A percentile compares a stretch with the other conserved stretches of the same genome.
Conservation (phyloP, 2,329 filamentous ascomycete species). For the Verticillium nonalfalfae region DNA sequence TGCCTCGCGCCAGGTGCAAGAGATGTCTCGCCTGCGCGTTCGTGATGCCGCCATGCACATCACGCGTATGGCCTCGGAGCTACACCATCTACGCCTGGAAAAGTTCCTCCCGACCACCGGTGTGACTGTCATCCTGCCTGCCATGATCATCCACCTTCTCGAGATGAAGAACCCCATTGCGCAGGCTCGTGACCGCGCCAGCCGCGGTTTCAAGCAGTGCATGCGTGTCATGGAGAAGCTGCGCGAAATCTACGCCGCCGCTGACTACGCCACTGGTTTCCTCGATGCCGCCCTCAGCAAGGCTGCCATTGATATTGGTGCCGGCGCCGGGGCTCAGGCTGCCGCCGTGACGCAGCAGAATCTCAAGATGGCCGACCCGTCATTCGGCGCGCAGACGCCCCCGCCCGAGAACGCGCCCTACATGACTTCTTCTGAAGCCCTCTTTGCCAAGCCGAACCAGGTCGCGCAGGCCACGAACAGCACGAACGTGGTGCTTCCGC, state of each 20-base stretch:
- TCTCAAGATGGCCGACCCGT: constrained; percentile 20
- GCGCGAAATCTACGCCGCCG: constrained; percentile 83
- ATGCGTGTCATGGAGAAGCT: constrained; percentile 88
- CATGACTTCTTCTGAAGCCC: constrained; percentile 32
- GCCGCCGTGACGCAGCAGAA: constrained; percentile 26
- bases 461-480: constrained; percentile 7
- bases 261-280: constrained; percentile 94
- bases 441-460: constrained; percentile 20
- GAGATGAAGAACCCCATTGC: constrained; percentile 82
- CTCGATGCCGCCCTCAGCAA: constrained; percentile 88
- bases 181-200: constrained; percentile 63
- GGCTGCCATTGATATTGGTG: constrained; percentile 66
- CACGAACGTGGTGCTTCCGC: constrained; percentile 25
- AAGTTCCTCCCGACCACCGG: constrained; percentile 81
- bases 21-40: constrained; percentile 76
- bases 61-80: constrained; percentile 72
- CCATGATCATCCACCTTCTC: constrained; percentile 88
- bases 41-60: constrained; percentile 80
- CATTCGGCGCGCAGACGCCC: constrained; percentile 40
- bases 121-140: constrained; percentile 83
- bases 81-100: constrained; percentile 68
- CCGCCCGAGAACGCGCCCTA: constrained; percentile 44
- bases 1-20: constrained; percentile 64
- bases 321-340: constrained; percentile 17
- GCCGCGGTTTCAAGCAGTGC: constrained; percentile 81